Base-by-base conservation (phyloP, 805 yeast species). In the Starmerella stigmatis region DNA sequence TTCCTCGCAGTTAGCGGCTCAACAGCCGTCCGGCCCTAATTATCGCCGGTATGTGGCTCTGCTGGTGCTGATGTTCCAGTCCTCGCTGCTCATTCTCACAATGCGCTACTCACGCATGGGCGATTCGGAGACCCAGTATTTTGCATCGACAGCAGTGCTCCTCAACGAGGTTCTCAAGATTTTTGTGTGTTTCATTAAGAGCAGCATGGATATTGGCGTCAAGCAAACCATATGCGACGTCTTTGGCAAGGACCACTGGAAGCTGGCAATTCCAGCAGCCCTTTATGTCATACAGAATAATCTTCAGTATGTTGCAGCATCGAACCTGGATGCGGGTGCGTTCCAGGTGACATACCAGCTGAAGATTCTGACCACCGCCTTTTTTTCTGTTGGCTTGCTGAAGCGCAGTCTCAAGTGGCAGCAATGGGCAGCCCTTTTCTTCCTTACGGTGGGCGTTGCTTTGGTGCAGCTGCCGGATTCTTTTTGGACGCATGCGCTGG, bases 331-430 rank as follows among this genome's bases (percentile, higher is more conserved):
- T 39, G 70, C 70, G 2, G 69, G 69, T 12, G 64, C 68, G 6
- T 65, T 66, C 53, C 70, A 66, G 56, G 70, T 67, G 44, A 63
- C 69, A 9, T 66, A 66, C 57, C 70, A 66, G 57, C 64, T 66
- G 44, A 66, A 66, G 51, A 66, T 66, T 44, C 54, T 66, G 49
- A 66, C 70, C 15, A 66, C 70, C 6, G 70, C 70, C 19, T 58
- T 64, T 38, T 66, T 66, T 45, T 64, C 69, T 2, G 70, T 66
- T 34, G 56, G 61, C 11, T 57, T 66, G 44, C 57, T 66, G 28
- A 61, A 62, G 43, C 58, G 65, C 11, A 44, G 52, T 12, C 60
- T 66, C n/a, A 40, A 56, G 25, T 52, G 53, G 33, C 40, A 45
- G 21, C 68, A 66, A 37, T 66, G 70, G 70, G 44, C 56, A 13